Evolutionary conservation across 306 rosid genomes (phyloP), one percentile per base, ranked within the genome.

Genomic region (Casuarina cunninghamiana): DNA sequence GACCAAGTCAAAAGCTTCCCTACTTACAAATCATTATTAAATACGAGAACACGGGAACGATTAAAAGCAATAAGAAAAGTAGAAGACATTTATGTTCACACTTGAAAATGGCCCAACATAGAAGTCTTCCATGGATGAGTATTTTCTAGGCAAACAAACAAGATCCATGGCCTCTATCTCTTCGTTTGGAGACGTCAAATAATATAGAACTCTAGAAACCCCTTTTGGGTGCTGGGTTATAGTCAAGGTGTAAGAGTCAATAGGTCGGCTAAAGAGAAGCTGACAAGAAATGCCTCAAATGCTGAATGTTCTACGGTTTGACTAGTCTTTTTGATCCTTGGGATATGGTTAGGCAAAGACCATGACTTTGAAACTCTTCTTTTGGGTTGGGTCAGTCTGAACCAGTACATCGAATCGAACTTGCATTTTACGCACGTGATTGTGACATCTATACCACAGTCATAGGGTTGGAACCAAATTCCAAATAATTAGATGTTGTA

Each of bases 281-380:
- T 26, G 57, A 38, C 53, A 53, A 53, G 41, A 26, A 43, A 53
- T 13, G 63, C 32, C 4, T 10, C 19, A 74, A 43, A 57, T 74
- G 13, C 32, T 32, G 62, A 54, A 8, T n/a, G 35, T 21, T 74
- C 44, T 74, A 10, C 44, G 0, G 10, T 53, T 57, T 77, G 80
- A 67, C 74, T 67, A 15, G 73, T 67, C 4, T 35, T 41, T 68
- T 6, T 0, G 13, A 38, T 72, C 13, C 5, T 10, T n/a, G 53
- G 80, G 16, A 26, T 12, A 38, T 2, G 55, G 81, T 77, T 77
- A 69, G 81, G 81, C 81, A 53, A 51, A 65, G 72, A 76, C 79
- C 79, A 62, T 42, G 60, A 35, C 58, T 5, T 41, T 38, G 11
- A 2, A 49, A 63, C 19, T 63, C 72, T 32, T 61, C 37, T 75